These are phyloP conservation scores for Cryptosporidium muris DNA, from an alignment of 169 alveolate genomes.

Conservation along the genomic window DNA sequence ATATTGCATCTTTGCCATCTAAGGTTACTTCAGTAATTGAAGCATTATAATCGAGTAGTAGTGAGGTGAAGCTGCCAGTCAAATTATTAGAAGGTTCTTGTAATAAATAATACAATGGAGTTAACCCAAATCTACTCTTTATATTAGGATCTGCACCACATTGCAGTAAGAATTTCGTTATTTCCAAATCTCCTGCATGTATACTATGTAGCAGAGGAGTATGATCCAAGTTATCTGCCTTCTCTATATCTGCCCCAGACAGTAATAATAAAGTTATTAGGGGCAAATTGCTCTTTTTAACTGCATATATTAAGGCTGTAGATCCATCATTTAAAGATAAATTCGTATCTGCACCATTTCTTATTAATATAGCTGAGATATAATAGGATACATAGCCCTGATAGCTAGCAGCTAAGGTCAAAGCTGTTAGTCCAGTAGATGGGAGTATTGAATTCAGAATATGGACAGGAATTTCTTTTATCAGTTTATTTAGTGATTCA, in stretches of 20 bases:
- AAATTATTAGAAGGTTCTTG: constrained; percentile 13
- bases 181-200: constrained; percentile 11
- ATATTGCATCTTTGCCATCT: constrained; percentile 59
- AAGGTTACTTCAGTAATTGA: constrained; percentile 50
- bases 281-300: constrained; percentile 51
- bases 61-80: constrained; percentile 26
- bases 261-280: constrained; percentile 29
- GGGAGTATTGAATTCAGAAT: constrained; percentile 10
- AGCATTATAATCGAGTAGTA: constrained; percentile 38
- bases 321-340: constrained; percentile 3
- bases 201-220: constrained; percentile 61
- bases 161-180: constrained; percentile 33
- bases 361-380: constrained; percentile 29
- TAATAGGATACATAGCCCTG: constrained; percentile 45
- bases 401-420: constrained; percentile 30
- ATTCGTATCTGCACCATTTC: constrained; percentile 57
- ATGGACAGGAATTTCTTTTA: constrained; percentile 2
- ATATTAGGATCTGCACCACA: constrained; percentile 63
- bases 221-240: constrained; percentile 28
- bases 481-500: constrained; percentile 5
- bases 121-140: constrained; percentile 29
- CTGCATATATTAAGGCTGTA: constrained; percentile 49
- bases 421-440: constrained; percentile 49
- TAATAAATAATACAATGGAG: constrained; percentile 47
- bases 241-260: constrained; percentile 56